Base-by-base conservation (phyloP, 2,329 filamentous ascomycete species). In the Paraphaeosphaeria minitans region DNA sequence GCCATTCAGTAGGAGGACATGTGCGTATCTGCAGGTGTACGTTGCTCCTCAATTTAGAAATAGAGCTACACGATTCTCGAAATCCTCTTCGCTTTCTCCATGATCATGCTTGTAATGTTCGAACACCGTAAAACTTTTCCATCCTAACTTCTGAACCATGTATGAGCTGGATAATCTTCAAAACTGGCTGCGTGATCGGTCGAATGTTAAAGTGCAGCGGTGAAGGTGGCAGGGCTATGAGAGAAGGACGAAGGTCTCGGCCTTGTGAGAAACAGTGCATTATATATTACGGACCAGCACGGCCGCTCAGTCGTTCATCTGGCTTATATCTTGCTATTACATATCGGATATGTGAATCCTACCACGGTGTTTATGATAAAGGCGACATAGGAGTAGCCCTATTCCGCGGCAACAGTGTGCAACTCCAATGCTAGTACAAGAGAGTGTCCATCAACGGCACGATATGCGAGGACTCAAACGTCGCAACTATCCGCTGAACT, bases 61-160 rank as follows among this genome's bases (percentile, higher is more conserved):
- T n/a, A n/a, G n/a, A n/a, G n/a, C n/a, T n/a, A n/a, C n/a, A n/a
- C n/a, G n/a, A n/a, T n/a, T n/a, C n/a, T n/a, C n/a, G n/a, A n/a
- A n/a, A n/a, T n/a, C n/a, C n/a, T n/a, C n/a, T n/a, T n/a, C n/a
- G n/a, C n/a, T n/a, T n/a, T n/a, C n/a, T n/a, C n/a, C n/a, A n/a
- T n/a, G n/a, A n/a, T n/a, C n/a, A n/a, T n/a, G n/a, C n/a, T n/a
- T n/a, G n/a, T n/a, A n/a, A n/a, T n/a, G n/a, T n/a, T n/a, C n/a
- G n/a, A n/a, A n/a, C n/a, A n/a, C n/a, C n/a, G n/a, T n/a, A n/a
- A n/a, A n/a, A n/a, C n/a, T n/a, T n/a, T n/a, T n/a, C n/a, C n/a
- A n/a, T n/a, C n/a, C n/a, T n/a, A n/a, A 49, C 21, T 49, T 49
- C 46, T 24, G 46, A 49, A 27, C 22, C 46, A 49, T 49, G 21